Percentiles rank a stretch among this genome's conserved stretches.
These are phyloP conservation scores for Hemerocallis citrina DNA, from an alignment of 106 monocot species.

Conservation along the genomic window DNA sequence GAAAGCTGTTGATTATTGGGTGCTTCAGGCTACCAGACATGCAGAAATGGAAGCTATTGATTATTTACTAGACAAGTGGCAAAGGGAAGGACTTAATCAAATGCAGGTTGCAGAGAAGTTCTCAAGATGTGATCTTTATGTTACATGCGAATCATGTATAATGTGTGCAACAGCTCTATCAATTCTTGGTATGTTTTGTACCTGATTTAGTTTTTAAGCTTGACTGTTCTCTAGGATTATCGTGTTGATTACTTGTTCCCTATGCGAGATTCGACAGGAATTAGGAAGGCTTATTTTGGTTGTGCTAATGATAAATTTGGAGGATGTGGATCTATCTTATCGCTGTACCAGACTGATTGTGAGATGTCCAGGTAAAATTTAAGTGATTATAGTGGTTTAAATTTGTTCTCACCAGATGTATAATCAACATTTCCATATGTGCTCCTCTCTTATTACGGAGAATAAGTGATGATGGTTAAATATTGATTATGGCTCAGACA, in stretches of 20 bases:
- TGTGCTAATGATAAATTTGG: slow-evolving; percentile 99
- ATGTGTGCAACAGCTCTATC: slow-evolving; percentile 92
- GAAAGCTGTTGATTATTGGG: too few relatives aligned
- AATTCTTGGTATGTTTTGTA: slow-evolving; percentile 52
- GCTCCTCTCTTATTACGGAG: background rate
- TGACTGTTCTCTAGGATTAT: background rate
- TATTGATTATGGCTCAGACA: background rate
- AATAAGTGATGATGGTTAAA: background rate
- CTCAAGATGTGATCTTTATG: slow-evolving; percentile 76
- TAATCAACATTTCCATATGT: slow-evolving; percentile 3
- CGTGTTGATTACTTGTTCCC: background rate
- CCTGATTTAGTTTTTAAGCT: background rate
- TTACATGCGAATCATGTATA: slow-evolving; percentile 96
- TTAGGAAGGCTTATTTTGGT: slow-evolving; percentile 71
- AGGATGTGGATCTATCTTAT: slow-evolving; percentile 94
- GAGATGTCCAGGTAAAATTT: slow-evolving; percentile 20
- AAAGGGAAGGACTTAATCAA: slow-evolving; percentile 46
- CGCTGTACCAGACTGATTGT: slow-evolving; percentile 44
- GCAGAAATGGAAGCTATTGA: slow-evolving; percentile 99
- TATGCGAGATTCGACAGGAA: slow-evolving; percentile 54
- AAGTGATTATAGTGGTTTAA: background rate
- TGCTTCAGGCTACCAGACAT: slow-evolving; percentile 78
- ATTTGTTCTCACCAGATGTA: too few relatives aligned
- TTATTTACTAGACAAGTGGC: slow-evolving; percentile 66
- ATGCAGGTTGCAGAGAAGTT: slow-evolving; percentile 58